A percentile compares a stretch with the other conserved stretches of the same genome.
Evolutionary conservation across 2,329 filamentous ascomycete species (phyloP).

Genomic region (Penicillium sp.): DNA sequence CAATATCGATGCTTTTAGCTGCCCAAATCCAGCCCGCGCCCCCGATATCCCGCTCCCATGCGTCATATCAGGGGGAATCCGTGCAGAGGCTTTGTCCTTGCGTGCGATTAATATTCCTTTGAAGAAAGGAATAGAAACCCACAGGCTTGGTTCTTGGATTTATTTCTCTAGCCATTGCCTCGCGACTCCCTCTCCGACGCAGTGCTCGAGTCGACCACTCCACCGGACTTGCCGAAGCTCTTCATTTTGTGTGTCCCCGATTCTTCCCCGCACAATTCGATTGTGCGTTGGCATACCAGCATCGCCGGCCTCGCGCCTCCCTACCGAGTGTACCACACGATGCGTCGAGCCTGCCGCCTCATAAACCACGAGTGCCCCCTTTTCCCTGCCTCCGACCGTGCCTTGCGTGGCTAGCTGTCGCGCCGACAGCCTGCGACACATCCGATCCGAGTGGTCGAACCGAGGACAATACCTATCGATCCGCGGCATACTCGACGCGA

Average conservation of each 20-base stretch:
- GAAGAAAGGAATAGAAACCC: neutral
- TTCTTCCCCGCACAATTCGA: slow-evolving; percentile 15
- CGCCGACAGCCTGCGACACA: neutral
- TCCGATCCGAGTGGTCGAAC: neutral
- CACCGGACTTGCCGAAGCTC: neutral
- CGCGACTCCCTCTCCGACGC: too few species aligned
- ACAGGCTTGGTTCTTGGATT: neutral
- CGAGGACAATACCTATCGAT: slow-evolving; percentile 4
- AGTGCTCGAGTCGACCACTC: neutral
- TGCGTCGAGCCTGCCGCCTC: slow-evolving; percentile 35
- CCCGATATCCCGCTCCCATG: slow-evolving; percentile 11
- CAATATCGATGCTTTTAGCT: neutral
- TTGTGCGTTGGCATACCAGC: slow-evolving; percentile 26
- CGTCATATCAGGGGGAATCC: slow-evolving; percentile 24
- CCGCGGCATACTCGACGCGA: slow-evolving; percentile 13
- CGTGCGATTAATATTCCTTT: slow-evolving; percentile 2
- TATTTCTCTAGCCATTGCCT: neutral
- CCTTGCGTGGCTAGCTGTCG: slow-evolving; percentile 33
- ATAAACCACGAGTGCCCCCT: slow-evolving; percentile 26
- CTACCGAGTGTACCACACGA: slow-evolving; percentile 31
- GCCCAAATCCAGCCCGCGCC: slow-evolving; percentile 11
- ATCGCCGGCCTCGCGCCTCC: slow-evolving; percentile 2
- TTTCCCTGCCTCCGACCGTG: slow-evolving; percentile 21
- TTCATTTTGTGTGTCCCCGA: neutral
- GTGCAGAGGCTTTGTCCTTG: slow-evolving; percentile 13